phyloP scores from a whole-genome alignment of 257 asterid genomes.

The Penstemon newberryi region DNA sequence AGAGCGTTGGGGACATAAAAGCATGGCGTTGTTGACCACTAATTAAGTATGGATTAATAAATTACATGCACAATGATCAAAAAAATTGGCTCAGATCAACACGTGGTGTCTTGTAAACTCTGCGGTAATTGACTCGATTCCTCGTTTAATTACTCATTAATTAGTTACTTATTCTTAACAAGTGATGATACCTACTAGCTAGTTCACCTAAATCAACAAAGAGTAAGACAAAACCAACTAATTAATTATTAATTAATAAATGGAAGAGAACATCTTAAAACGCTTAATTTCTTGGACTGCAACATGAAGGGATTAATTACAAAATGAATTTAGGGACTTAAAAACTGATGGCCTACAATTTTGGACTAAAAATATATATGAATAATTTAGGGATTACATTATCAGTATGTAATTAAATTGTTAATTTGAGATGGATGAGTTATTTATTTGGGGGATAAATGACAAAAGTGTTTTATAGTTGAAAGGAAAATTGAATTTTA shows the following conservation, averaged over 20 bases:
- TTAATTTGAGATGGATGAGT: too few relatives aligned
- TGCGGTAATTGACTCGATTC: slow-evolving; percentile 35
- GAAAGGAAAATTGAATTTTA: neutral
- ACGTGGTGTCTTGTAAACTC: slow-evolving; percentile 55
- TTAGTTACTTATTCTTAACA: neutral
- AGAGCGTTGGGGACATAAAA: slow-evolving; percentile 17
- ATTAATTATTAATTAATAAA: neutral
- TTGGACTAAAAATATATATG: too few relatives aligned
- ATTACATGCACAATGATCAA: slow-evolving; percentile 32
- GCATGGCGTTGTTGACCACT: slow-evolving; percentile 43
- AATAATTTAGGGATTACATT: too few relatives aligned
- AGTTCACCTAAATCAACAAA: neutral
- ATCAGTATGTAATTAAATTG: too few relatives aligned
- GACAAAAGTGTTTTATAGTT: neutral
- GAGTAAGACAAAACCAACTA: neutral
- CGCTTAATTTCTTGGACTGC: too few relatives aligned
- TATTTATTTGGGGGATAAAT: too few relatives aligned
- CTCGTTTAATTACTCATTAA: slow-evolving; percentile 28
- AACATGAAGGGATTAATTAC: too few relatives aligned
- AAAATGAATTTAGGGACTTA: too few relatives aligned
- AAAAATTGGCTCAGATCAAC: slow-evolving; percentile 37
- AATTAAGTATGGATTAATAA: slow-evolving; percentile 19
- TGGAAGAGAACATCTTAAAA: too few relatives aligned
- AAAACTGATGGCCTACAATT: too few relatives aligned
- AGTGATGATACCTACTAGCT: too few relatives aligned